These are phyloP conservation scores for Penicillium olsonii DNA, from an alignment of 2,329 filamentous ascomycete genomes.

Conservation along the genomic window DNA sequence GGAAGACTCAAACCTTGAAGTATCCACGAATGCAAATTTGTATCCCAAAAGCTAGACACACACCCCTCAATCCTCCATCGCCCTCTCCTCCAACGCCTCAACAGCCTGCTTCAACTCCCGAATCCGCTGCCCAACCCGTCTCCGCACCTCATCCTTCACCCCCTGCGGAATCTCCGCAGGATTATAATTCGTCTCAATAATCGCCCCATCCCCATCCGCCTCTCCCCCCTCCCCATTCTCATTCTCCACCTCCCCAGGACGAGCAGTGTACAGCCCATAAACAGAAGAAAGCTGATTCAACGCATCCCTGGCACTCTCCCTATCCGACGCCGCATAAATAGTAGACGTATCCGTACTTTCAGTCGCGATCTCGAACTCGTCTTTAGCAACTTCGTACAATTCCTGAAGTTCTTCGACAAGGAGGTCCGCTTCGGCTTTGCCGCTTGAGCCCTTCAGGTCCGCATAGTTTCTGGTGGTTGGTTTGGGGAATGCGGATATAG, in stretches of 20 bases:
- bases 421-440: conserved; percentile 32
- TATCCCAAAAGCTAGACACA: background rate
- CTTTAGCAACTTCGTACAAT: conserved; percentile 45
- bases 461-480: conserved; percentile 1
- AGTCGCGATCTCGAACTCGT: conserved; percentile 53
- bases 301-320: conserved; percentile 49
- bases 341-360: conserved; percentile 49
- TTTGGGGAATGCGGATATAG: background rate
- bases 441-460: conserved; percentile 14
- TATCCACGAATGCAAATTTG: no score
- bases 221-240: conserved; percentile 5
- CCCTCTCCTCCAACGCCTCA: conserved; percentile 44
- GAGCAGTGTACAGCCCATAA: conserved; percentile 37
- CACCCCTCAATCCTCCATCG: conserved; percentile 35
- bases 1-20: no score
- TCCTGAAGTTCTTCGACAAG: conserved; percentile 42
- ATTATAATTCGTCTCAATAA: conserved; percentile 36
- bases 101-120: conserved; percentile 51
- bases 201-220: conserved; percentile 14
- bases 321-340: conserved; percentile 50
- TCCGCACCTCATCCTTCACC: conserved; percentile 45
- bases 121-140: conserved; percentile 47
- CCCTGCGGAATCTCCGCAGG: conserved; percentile 28
- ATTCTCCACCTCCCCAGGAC: conserved; percentile 15
- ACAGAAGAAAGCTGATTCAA: conserved; percentile 41